These are phyloP conservation scores for Chalciporus piperatoides DNA, from an alignment of 1,284 basidiomycete genomes.

Conservation along the genomic window DNA sequence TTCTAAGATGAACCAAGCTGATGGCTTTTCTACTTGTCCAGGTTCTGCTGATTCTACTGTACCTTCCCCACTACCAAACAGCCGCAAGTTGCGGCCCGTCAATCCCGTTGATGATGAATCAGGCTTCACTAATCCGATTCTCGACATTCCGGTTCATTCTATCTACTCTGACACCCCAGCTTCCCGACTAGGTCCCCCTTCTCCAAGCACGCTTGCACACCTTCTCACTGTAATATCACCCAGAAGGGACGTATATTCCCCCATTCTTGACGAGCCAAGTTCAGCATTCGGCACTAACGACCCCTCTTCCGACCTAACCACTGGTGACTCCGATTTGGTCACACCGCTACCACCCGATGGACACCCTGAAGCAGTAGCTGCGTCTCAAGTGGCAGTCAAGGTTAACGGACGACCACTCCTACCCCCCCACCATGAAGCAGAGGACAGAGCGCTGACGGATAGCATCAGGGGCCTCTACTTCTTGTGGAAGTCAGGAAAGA, in stretches of 20 bases:
- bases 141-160: constrained; percentile 21
- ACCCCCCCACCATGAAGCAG: constrained; percentile 3
- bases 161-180: constrained; percentile 12
- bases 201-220: constrained; percentile 22
- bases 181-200: constrained; percentile 23
- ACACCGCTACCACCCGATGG: constrained; percentile 23
- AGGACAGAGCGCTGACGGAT: constrained; percentile 24
- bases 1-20: constrained; percentile 3
- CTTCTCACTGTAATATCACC: constrained; percentile 30
- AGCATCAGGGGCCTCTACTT: constrained; percentile 34
- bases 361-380: constrained; percentile 9
- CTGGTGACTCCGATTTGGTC: constrained; percentile 24
- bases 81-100: constrained; percentile 18
- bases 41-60: constrained; percentile 32
- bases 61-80: constrained; percentile 28
- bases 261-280: constrained; percentile 9
- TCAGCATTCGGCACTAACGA: constrained; percentile 10
- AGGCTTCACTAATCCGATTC: constrained; percentile 5
- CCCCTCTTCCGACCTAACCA: constrained; percentile 17
- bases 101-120: constrained; percentile 4
- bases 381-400: constrained; percentile 19
- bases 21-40: constrained; percentile 9
- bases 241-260: constrained; percentile 17
- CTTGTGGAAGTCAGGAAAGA: constrained; percentile 28
- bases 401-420: constrained; percentile 11